A percentile compares a stretch with the other conserved stretches of the same genome.
Conservation (phyloP, 2,329 filamentous ascomycete genomes). For the Hawksworthiomyces lignivorus region DNA sequence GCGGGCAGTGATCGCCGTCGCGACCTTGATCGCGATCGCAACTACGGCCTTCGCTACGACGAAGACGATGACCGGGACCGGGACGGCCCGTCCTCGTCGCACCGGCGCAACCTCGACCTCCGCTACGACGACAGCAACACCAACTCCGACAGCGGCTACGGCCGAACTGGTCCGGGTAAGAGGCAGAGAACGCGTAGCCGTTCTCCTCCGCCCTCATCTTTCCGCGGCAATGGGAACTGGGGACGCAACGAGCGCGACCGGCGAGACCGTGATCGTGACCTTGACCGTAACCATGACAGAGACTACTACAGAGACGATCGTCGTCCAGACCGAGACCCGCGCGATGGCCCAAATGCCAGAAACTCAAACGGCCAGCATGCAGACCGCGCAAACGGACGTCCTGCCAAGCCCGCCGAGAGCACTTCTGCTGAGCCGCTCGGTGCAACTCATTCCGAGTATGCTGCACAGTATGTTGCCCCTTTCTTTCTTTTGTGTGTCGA, state of each 20-base stretch:
- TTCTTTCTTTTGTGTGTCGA: no score
- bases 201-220: conserved; percentile 29
- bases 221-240: conserved; percentile 25
- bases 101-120: conserved; percentile 1
- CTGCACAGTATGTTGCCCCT: no score
- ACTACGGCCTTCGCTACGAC: conserved; percentile 21
- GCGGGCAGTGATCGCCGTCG: neutral
- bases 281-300: conserved; percentile 22
- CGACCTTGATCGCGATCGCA: conserved; percentile 9
- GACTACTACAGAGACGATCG: conserved; percentile 22
- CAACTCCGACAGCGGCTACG: conserved; percentile 43
- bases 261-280: conserved; percentile 24
- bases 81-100: conserved; percentile 18
- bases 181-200: conserved; percentile 48
- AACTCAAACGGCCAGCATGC: no score
- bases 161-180: conserved; percentile 33
- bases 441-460: no score
- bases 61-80: conserved; percentile 48
- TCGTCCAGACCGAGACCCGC: conserved; percentile 21
- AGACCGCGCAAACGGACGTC: no score
- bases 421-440: no score
- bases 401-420: no score
- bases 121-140: conserved; percentile 32
- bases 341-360: neutral
- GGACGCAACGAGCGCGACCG: conserved; percentile 19